Evolutionary conservation across 2,329 filamentous ascomycete genomes (phyloP), one percentile per base, ranked within the genome.

Genomic region (Ophiostoma ips): DNA sequence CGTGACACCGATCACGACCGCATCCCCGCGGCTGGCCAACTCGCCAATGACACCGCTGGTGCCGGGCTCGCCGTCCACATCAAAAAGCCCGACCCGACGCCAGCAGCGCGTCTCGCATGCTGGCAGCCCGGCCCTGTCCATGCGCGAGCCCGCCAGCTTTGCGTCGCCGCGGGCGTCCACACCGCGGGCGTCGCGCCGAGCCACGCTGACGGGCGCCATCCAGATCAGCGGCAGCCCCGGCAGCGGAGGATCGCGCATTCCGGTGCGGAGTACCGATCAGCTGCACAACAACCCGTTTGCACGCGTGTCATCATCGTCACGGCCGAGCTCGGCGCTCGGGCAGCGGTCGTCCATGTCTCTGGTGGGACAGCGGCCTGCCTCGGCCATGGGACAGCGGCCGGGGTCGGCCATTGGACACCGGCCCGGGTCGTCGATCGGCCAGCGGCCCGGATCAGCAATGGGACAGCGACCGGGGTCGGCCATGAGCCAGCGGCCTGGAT

Each of bases 101-200:
- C 62, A 3, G 49, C 55, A 57, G 3, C 65, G 66, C 4, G 66
- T 76, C 18, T 74, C 73, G 10, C 64, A 70, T 37, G 64, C 67
- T 16, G 68, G 74, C 16, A 71, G 71, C 13, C 66, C 72, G 1
- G 59, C 60, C 5, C 58, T 72, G 30, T 62, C 61, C 2, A 53
- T 63, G 3, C 62, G 61, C 16, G 68, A 72, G 31, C 66, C 72
- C 3, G 76, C 77, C 2, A 79, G 75, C 46, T 73, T 72, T 52
- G 75, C 76, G 3, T 69, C 69, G 1, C 64, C 71, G 3, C 68
- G 75, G 38, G 13, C 34, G 18, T 18, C 38, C 16, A 38, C 46
- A 34, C 46, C 21, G 5, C 34, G 18, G 8, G 38, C 24, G 13
- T 37, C 38, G 5, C 12, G 43, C 11, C 15, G 21, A 18, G 31